These are phyloP conservation scores for Escallonia herrerae DNA, from an alignment of 129 eudicot genomes.

Conservation along the genomic window DNA sequence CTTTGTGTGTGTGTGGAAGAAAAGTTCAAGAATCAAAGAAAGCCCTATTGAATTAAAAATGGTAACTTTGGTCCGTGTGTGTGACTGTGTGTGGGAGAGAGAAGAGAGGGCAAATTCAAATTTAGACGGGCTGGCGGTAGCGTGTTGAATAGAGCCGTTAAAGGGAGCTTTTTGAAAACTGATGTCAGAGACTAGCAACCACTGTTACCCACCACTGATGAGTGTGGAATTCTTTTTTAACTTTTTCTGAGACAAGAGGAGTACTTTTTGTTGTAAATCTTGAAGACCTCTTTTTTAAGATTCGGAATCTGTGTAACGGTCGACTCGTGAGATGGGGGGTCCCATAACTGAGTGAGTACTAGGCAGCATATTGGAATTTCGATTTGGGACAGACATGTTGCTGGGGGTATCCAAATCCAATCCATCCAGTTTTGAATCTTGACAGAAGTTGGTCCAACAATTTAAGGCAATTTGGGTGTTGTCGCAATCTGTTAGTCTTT, in stretches of 20 bases:
- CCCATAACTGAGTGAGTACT: too few relatives aligned
- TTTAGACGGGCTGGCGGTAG: slow-evolving; percentile 29
- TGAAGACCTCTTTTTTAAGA: neutral
- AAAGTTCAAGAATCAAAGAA: slow-evolving; percentile 29
- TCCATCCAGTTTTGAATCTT: too few relatives aligned
- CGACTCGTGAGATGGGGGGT: neutral
- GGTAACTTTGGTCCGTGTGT: slow-evolving; percentile 10
- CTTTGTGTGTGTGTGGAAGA: neutral
- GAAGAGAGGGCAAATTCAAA: slow-evolving; percentile 29
- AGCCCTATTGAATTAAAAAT: slow-evolving; percentile 16
- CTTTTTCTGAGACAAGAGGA: too few relatives aligned
- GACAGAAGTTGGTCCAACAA: too few relatives aligned
- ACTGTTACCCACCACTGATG: neutral
- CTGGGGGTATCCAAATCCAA: too few relatives aligned
- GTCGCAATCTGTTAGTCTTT: too few relatives aligned
- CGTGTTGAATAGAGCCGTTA: slow-evolving; percentile 42
- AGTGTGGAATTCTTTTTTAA: neutral
- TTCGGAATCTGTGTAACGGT: neutral
- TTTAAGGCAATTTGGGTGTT: too few relatives aligned
- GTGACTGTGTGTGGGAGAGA: slow-evolving; percentile 8
- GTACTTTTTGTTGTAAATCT: too few relatives aligned
- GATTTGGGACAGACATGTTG: too few relatives aligned
- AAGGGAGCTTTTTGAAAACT: slow-evolving; percentile 8
- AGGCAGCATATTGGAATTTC: too few relatives aligned
- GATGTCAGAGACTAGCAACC: slow-evolving; percentile 15